These are phyloP conservation scores for Prunella vulgaris DNA, from an alignment of 257 asterid genomes.

Conservation along the genomic window DNA sequence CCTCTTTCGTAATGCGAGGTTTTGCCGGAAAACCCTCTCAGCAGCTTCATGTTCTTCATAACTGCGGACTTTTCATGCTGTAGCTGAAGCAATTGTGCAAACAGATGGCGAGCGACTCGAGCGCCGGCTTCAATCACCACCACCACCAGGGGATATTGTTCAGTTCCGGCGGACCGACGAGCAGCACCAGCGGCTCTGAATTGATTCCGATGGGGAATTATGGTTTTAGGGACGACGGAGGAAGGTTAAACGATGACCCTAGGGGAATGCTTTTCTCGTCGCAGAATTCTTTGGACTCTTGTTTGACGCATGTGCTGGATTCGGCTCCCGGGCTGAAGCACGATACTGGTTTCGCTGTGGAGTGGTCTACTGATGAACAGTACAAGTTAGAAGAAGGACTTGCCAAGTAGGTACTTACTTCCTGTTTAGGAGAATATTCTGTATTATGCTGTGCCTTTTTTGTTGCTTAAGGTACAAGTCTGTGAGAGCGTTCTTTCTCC, in stretches of 20 bases:
- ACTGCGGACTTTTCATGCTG: slow-evolving; percentile 18
- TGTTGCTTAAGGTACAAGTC: background rate
- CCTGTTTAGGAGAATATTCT: slow-evolving; percentile 13
- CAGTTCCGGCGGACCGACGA: slow-evolving; percentile 32
- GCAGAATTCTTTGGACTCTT: slow-evolving; percentile 32
- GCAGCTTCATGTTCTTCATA: slow-evolving; percentile 7
- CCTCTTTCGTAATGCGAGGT: slow-evolving; percentile 18
- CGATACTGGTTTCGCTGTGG: slow-evolving; percentile 69
- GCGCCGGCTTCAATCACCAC: slow-evolving; percentile 40
- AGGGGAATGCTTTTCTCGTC: slow-evolving; percentile 43
- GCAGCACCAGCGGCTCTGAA: slow-evolving; percentile 34
- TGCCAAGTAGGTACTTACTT: slow-evolving; percentile 70
- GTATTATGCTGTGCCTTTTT: background rate
- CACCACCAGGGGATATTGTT: slow-evolving; percentile 41
- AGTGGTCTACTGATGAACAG: slow-evolving; percentile 83
- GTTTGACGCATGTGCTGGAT: slow-evolving; percentile 49
- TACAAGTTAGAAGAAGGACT: slow-evolving; percentile 78
- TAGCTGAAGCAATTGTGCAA: slow-evolving; percentile 20
- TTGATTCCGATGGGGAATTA: slow-evolving; percentile 46
- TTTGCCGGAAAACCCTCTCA: slow-evolving; percentile 24
- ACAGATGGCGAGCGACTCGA: slow-evolving; percentile 61
- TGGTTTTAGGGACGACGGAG: slow-evolving; percentile 24
- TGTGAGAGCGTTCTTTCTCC: background rate
- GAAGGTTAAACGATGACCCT: slow-evolving; percentile 31
- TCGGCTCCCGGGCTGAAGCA: slow-evolving; percentile 72